A percentile compares a stretch with the other conserved stretches of the same genome.
These are phyloP conservation scores for Scedosporium aurantiacum DNA, from an alignment of 2,329 filamentous ascomycete genomes.

Conservation along the genomic window DNA sequence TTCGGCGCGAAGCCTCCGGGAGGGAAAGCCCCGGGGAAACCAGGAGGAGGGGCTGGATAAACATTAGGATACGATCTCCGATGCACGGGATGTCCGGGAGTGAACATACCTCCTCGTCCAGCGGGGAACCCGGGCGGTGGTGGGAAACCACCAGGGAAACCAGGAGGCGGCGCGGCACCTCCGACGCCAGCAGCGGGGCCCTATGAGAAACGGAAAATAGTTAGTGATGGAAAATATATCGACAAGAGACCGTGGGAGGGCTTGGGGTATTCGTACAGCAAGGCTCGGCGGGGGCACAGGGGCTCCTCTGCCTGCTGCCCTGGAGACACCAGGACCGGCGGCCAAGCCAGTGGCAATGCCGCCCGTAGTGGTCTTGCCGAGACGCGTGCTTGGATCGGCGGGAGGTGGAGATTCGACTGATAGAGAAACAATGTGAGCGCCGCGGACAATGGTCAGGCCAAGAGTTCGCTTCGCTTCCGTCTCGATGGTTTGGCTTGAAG, in stretches of 20 bases:
- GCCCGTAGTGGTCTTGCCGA: constrained; percentile 65
- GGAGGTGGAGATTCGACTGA: constrained; percentile 94
- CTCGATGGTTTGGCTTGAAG: constrained; percentile 63
- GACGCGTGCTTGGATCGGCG: constrained; percentile 79
- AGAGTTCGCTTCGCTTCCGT: constrained; percentile 96
- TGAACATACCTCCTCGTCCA: constrained; percentile 43
- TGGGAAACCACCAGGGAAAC: constrained; percentile 24
- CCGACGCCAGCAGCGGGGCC: constrained; percentile 82
- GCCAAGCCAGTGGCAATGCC: constrained; percentile 60
- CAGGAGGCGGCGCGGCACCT: constrained; percentile 53
- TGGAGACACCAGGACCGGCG: constrained; percentile 79
- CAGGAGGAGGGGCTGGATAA: constrained; percentile 32
- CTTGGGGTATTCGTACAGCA: constrained; percentile 41
- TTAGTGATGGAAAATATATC: constrained; percentile 12
- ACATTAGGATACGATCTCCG: constrained; percentile 19
- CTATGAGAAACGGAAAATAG: constrained; percentile 21
- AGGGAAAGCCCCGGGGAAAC: constrained; percentile 38
- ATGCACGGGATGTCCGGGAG: constrained; percentile 4
- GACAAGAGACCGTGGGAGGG: neutral
- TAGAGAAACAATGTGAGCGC: constrained; percentile 86
- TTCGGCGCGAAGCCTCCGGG: constrained; percentile 32
- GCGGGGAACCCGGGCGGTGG: constrained; percentile 29
- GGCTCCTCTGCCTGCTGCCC: constrained; percentile 77
- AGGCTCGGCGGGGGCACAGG: constrained; percentile 59
- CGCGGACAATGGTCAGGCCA: constrained; percentile 86